Evolutionary conservation across 352 stramenopile species (phyloP).

Genomic region (Globisporangium heterothallicum): DNA sequence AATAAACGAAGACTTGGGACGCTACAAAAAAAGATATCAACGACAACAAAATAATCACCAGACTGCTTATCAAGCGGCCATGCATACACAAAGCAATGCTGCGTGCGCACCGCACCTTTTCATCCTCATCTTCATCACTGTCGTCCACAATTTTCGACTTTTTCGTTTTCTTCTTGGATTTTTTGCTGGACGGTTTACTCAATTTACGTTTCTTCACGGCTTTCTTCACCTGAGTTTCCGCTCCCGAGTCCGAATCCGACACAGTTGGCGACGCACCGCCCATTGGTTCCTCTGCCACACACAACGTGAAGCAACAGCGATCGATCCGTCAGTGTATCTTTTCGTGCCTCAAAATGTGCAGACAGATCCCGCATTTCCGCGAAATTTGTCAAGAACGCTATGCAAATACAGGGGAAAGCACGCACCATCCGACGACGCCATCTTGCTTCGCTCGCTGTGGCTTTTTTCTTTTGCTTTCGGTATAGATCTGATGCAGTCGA

Average conservation of each 20-base stretch:
- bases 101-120: slow-evolving; percentile 31
- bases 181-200: slow-evolving; percentile 29
- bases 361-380: too few species aligned
- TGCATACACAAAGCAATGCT: background rate
- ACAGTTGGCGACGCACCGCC: slow-evolving; percentile 69
- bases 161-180: slow-evolving; percentile 50
- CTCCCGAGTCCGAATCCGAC: slow-evolving; percentile 80
- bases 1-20: slow-evolving; percentile 79
- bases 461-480: slow-evolving; percentile 1
- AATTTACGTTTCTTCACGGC: slow-evolving; percentile 68
- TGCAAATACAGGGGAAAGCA: too few species aligned
- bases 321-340: background rate
- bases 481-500: too few species aligned
- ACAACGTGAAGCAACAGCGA: background rate
- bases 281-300: slow-evolving; percentile 53
- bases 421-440: slow-evolving; percentile 18
- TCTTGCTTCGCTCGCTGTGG: slow-evolving; percentile 1
- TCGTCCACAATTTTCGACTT: slow-evolving; percentile 58
- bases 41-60: slow-evolving; percentile 1
- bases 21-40: too few species aligned
- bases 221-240: slow-evolving; percentile 34
- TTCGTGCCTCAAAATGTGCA: too few species aligned
- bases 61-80: slow-evolving; percentile 3
- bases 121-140: slow-evolving; percentile 56
- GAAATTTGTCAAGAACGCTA: too few species aligned